These are phyloP conservation scores for Sclerotinia nivalis DNA, from an alignment of 2,329 filamentous ascomycete genomes.

Conservation along the genomic window DNA sequence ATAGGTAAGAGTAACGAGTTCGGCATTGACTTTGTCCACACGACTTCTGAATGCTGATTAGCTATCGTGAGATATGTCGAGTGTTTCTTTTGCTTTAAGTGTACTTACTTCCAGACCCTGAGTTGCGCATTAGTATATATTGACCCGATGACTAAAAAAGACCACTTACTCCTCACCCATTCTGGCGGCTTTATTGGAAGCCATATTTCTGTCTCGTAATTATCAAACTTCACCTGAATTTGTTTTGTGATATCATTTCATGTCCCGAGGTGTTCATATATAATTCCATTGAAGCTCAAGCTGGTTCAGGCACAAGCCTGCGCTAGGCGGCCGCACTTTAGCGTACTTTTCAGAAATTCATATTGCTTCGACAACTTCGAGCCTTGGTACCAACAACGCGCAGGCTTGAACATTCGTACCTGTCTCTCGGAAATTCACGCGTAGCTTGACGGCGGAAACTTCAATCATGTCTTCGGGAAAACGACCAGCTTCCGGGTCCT, in stretches of 20 bases:
- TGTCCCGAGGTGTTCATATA: background rate
- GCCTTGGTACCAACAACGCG: conserved; percentile 12
- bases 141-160: background rate
- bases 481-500: conserved; percentile 82
- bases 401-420: background rate
- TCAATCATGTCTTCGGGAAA: conserved; percentile 82
- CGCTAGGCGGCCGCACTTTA: conserved; percentile 21
- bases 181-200: conserved; percentile 66
- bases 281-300: conserved; percentile 10
- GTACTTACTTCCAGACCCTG: conserved; percentile 45
- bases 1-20: conserved; percentile 95
- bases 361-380: background rate
- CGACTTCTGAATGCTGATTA: conserved; percentile 64
- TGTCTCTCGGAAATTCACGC: background rate
- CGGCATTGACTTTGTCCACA: conserved; percentile 96
- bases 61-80: conserved; percentile 38
- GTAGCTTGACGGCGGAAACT: background rate
- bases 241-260: conserved; percentile 11
- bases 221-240: background rate
- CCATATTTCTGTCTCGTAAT: conserved; percentile 43
- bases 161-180: conserved; percentile 71
- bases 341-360: conserved; percentile 23
- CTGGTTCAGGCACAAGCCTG: conserved; percentile 20
- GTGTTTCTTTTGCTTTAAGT: background rate
- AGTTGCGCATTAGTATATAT: conserved; percentile 33